Base-by-base conservation (phyloP, 768 basidiomycete genomes). In the Hypholoma sublateritium region DNA sequence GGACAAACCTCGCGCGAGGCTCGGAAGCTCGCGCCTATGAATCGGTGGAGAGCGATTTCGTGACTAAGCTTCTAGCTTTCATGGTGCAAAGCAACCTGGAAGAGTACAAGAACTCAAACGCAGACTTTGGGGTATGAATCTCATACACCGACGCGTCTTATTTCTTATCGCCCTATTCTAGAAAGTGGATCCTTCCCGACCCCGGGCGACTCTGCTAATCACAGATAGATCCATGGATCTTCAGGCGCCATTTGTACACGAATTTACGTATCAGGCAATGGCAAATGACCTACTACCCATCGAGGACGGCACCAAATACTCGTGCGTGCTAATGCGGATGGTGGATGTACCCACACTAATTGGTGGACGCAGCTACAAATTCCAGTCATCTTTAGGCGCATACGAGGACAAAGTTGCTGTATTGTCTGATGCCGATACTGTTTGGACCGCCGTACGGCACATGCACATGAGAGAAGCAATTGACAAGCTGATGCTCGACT, bases 211-310 rank as follows among this genome's bases (percentile, higher is more conserved):
- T 14, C 75, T 98, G 37, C 81, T 98, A 66, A 89, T 99, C 58
- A 95, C 95, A 4, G 97, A 99, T 72, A 87, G 97, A n/a, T 83
- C 95, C 3, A 93, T 99, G 89, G 97, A 99, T 71, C 86, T 87
- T 64, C 67, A 90, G 22, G 89, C 93, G 2, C 97, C 97, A 1
- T 83, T 98, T 58, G 69, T 97, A 35, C 97, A 99, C 69, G 97
- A 98, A 67, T 99, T 99, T 68, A 98, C 96, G 19, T 99, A 98
- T 71, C 97, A 98, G 72, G 96, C 97, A 0, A 99, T 99, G 97
- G 90, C 89, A 48, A 94, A 95, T 64, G 97, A 99, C 70, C 72
- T 99, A 17, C 79, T 99, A 5, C 88, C 88, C 16, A 91, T 99
- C 50, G 83, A 93, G 55, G 86, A 93, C 59, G 96, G 95, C 22